Conservation (phyloP, 768 basidiomycete species). For the Hysterangium stoloniferum region DNA sequence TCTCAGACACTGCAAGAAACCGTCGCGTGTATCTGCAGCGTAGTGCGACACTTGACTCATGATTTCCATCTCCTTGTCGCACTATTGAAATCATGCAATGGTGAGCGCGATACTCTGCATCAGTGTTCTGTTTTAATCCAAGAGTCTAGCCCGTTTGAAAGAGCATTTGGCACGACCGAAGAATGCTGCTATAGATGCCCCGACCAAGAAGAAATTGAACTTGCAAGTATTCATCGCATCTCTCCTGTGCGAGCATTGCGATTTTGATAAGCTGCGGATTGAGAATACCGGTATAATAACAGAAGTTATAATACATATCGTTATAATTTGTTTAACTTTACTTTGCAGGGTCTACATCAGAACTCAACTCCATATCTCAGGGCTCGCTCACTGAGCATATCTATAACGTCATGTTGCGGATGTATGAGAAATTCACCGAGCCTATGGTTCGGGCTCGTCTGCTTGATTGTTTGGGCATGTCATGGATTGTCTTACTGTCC, state of each 20-base stretch:
- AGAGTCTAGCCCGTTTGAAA: constrained; percentile 48
- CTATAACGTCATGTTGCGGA: constrained; percentile 59
- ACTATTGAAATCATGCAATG: constrained; percentile 79
- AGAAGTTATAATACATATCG: neutral
- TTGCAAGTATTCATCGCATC: constrained; percentile 81
- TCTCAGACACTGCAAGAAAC: constrained; percentile 78
- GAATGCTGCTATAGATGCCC: constrained; percentile 32
- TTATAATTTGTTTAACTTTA: neutral
- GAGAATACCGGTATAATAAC: constrained; percentile 50
- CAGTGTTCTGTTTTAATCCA: neutral
- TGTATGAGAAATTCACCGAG: constrained; percentile 63
- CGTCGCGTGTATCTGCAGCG: constrained; percentile 86
- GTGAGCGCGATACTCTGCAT: constrained; percentile 31
- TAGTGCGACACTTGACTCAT: constrained; percentile 78
- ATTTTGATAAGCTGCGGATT: constrained; percentile 69
- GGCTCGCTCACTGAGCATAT: constrained; percentile 77
- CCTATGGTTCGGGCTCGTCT: constrained; percentile 57
- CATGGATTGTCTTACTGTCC: neutral
- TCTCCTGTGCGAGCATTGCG: constrained; percentile 80
- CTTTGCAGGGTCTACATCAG: constrained; percentile 41
- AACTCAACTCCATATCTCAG: constrained; percentile 52
- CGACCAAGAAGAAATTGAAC: constrained; percentile 27
- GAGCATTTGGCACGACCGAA: constrained; percentile 42
- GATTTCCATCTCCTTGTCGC: constrained; percentile 74
- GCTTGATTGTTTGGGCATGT: constrained; percentile 77